Conservation (phyloP, 2,329 filamentous ascomycete species). For the Colletotrichum viniferum region DNA sequence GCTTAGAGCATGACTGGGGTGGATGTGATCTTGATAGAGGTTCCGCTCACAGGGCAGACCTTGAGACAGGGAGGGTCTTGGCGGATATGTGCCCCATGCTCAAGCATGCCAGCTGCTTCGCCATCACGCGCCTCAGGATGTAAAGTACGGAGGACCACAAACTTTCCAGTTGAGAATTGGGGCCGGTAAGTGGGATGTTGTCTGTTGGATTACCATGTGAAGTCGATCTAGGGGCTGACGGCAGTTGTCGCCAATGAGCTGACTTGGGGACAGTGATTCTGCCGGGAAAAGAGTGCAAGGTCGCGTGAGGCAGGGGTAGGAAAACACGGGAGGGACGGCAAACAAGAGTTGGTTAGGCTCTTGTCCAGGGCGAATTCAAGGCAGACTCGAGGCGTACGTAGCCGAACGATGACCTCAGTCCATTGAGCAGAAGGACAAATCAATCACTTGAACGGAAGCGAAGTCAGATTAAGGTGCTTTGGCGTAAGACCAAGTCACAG, state of each 20-base stretch:
- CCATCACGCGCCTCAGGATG: background rate
- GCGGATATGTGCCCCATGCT: conserved; percentile 2
- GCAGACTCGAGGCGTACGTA: background rate
- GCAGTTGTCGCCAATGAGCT: background rate
- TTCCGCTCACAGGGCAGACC: background rate
- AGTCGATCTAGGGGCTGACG: background rate
- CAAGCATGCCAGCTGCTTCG: background rate
- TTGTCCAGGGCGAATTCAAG: background rate
- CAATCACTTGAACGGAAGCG: background rate
- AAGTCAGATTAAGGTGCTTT: conserved; percentile 7
- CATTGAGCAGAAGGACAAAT: background rate
- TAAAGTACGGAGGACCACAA: background rate
- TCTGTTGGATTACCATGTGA: background rate
- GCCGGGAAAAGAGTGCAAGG: background rate
- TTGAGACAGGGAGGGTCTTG: background rate
- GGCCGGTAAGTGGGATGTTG: background rate
- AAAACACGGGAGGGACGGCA: background rate
- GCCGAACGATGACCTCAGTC: conserved; percentile 2
- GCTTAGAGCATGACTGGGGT: background rate
- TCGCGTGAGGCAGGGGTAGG: background rate
- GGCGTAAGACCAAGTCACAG: background rate
- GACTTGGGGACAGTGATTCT: background rate
- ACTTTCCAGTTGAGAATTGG: background rate
- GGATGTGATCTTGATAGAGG: background rate
- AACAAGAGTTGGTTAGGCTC: background rate